Conservation (phyloP, 768 basidiomycete genomes). For the Kwoniella heveanensis region DNA sequence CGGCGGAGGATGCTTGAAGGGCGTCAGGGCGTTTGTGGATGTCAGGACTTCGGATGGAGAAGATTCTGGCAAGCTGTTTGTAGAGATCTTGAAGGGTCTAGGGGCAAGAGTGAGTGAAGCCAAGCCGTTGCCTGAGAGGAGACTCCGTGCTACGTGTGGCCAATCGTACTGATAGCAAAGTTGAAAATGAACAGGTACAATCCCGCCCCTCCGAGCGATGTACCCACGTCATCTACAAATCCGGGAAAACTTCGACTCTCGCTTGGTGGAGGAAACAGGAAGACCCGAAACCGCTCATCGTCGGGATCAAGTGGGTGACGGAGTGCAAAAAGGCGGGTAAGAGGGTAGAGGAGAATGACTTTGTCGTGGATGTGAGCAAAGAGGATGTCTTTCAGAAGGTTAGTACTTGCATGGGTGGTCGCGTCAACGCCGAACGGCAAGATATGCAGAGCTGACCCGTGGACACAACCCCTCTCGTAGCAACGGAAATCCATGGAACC, state of each 20-base stretch:
- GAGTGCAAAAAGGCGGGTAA: conserved; percentile 51
- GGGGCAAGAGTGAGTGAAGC: conserved; percentile 54
- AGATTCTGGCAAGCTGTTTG: conserved; percentile 47
- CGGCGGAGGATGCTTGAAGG: conserved; percentile 44
- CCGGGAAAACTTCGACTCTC: conserved; percentile 53
- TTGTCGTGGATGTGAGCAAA: conserved; percentile 41
- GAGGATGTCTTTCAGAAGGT: conserved; percentile 55
- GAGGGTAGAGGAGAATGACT: conserved; percentile 42
- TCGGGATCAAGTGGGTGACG: conserved; percentile 57
- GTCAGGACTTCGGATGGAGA: conserved; percentile 55
- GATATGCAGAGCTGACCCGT: not conserved
- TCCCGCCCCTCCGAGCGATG: conserved; percentile 46
- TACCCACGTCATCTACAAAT: conserved; percentile 57
- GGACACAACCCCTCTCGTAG: conserved; percentile 21
- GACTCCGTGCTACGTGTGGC: not conserved
- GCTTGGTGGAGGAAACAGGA: conserved; percentile 49
- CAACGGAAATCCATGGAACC: conserved; percentile 56
- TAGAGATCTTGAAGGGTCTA: conserved; percentile 50
- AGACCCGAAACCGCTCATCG: conserved; percentile 42
- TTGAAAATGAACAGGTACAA: not conserved
- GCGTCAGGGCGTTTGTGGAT: conserved; percentile 56
- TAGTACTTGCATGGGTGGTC: conserved; percentile 4
- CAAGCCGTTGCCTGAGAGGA: too few species aligned
- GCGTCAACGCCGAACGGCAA: not conserved
- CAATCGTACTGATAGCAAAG: not conserved